Conservation (phyloP, 1,139 yeast genomes). For the Candida anutae region DNA sequence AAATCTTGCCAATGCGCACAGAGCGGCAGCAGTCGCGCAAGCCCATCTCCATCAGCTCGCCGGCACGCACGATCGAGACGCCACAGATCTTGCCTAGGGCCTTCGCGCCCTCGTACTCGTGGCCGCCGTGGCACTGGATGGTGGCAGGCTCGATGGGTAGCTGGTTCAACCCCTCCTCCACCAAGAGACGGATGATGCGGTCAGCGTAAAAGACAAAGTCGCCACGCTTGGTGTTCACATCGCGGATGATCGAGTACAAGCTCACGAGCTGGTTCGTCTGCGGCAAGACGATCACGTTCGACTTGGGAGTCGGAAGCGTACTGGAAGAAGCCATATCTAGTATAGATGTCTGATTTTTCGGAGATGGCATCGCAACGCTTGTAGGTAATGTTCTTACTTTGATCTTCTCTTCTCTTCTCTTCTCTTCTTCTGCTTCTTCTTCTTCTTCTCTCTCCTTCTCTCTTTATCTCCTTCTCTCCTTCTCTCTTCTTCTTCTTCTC, state of each 20-base stretch:
- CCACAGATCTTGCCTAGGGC: conserved; percentile 94
- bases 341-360: too few species aligned
- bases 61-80: conserved; percentile 94
- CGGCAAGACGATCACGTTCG: conserved; percentile 63
- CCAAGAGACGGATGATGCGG: conserved; percentile 83
- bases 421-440: too few species aligned
- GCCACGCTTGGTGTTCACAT: conserved; percentile 67
- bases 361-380: too few species aligned
- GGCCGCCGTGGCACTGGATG: conserved; percentile 73
- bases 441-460: conserved; percentile 1
- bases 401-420: too few species aligned
- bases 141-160: conserved; percentile 68
- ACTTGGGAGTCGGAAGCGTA: too few species aligned
- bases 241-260: conserved; percentile 83
- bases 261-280: conserved; percentile 88
- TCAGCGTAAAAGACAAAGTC: conserved; percentile 95
- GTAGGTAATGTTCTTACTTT: too few species aligned
- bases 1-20: conserved; percentile 90
- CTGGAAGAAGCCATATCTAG: too few species aligned
- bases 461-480: not conserved
- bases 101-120: conserved; percentile 66
- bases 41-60: conserved; percentile 98
- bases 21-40: conserved; percentile 90
- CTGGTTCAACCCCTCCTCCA: conserved; percentile 91
- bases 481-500: not conserved